Percentiles rank a stretch among this genome's conserved stretches.
These are phyloP conservation scores for Russula abietina DNA, from an alignment of 768 basidiomycete species.

Conservation along the genomic window DNA sequence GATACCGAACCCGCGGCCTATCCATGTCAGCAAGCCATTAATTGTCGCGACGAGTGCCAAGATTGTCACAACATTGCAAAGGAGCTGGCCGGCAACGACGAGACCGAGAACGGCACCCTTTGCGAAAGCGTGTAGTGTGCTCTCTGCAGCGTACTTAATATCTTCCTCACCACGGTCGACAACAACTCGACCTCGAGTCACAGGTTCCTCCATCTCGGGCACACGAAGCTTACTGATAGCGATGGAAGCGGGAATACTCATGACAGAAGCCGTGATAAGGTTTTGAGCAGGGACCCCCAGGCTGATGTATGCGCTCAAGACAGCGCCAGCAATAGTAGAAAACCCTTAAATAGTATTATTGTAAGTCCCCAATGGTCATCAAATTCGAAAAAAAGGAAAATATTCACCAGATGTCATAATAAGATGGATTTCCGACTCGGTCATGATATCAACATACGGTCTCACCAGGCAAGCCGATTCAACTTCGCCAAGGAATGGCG, in stretches of 20 bases:
- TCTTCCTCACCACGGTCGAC: conserved; percentile 68
- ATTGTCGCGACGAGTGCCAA: conserved; percentile 74
- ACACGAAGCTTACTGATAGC: conserved; percentile 84
- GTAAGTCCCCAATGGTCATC: background rate
- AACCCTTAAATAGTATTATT: conserved; percentile 45
- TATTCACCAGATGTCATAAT: conserved; percentile 74
- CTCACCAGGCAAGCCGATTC: conserved; percentile 82
- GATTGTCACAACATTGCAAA: conserved; percentile 84
- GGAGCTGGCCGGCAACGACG: conserved; percentile 81
- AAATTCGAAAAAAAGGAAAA: background rate
- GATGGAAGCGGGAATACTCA: conserved; percentile 94
- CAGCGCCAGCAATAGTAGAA: conserved; percentile 89
- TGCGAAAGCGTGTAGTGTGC: conserved; percentile 85
- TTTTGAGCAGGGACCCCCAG: conserved; percentile 75
- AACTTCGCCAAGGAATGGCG: conserved; percentile 88
- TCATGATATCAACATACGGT: conserved; percentile 82
- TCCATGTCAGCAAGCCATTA: conserved; percentile 85
- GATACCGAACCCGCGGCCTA: conserved; percentile 82
- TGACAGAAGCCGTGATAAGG: conserved; percentile 82
- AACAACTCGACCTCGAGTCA: conserved; percentile 75
- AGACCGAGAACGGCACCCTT: conserved; percentile 81
- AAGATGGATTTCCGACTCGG: conserved; percentile 75
- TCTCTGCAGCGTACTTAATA: conserved; percentile 52
- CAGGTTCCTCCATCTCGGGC: conserved; percentile 80
- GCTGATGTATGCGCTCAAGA: conserved; percentile 75